Percentiles rank a stretch among this genome's conserved stretches.
phyloP scores from a whole-genome alignment of 805 yeast species.

The Lipomyces chichibuensis region DNA sequence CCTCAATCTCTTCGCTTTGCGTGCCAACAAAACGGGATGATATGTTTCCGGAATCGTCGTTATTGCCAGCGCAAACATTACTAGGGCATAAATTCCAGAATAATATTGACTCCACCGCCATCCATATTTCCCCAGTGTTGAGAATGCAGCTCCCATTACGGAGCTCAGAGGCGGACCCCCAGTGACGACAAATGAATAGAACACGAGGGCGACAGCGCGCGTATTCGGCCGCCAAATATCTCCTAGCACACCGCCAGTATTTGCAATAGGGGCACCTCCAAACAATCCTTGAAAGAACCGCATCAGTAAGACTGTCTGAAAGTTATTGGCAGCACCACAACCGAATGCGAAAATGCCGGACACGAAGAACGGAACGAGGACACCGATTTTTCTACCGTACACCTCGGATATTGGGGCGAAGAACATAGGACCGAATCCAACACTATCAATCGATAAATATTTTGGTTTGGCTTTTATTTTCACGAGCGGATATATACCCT shows the following conservation, averaged over 20 bases:
- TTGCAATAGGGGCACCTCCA: constrained; percentile 64
- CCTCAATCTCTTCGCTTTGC: constrained; percentile 68
- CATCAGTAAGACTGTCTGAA: constrained; percentile 55
- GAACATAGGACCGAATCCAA: constrained; percentile 59
- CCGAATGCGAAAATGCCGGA: constrained; percentile 53
- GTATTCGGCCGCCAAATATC: constrained; percentile 56
- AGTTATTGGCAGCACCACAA: constrained; percentile 54
- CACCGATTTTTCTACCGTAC: constrained; percentile 50
- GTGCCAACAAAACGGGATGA: constrained; percentile 56
- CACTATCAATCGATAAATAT: constrained; percentile 10
- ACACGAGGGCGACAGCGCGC: constrained; percentile 59
- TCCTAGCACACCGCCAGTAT: constrained; percentile 62
- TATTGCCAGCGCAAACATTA: constrained; percentile 47
- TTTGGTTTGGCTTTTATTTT: not conserved
- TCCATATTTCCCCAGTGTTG: constrained; percentile 49
- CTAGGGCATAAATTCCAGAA: constrained; percentile 50
- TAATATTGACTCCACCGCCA: constrained; percentile 67
- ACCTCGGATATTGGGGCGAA: constrained; percentile 59
- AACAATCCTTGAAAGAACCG: constrained; percentile 63
- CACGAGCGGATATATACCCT: constrained; percentile 14
- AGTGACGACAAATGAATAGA: constrained; percentile 54
- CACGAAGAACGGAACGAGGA: constrained; percentile 49
- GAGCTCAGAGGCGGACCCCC: constrained; percentile 53
- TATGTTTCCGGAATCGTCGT: constrained; percentile 45
- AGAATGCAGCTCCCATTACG: constrained; percentile 53